These are phyloP conservation scores for Aureobasidium sp. DNA, from an alignment of 2,329 filamentous ascomycete genomes.

Conservation along the genomic window DNA sequence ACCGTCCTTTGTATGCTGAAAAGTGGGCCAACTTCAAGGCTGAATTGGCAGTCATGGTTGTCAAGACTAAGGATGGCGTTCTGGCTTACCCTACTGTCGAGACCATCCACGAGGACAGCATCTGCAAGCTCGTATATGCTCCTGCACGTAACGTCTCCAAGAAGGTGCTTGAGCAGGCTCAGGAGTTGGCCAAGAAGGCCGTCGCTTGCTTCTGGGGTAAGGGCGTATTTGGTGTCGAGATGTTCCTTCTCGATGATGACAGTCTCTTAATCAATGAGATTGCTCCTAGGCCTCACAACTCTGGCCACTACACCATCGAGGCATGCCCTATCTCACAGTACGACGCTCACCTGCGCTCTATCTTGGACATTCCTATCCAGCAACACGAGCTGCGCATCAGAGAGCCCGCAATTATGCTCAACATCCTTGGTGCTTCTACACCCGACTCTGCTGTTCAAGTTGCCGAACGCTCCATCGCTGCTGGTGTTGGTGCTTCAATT, in stretches of 20 bases:
- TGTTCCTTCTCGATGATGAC: conserved; percentile 75
- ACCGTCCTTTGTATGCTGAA: conserved; percentile 75
- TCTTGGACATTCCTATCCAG: conserved; percentile 59
- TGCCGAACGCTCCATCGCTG: conserved; percentile 49
- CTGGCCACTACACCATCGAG: conserved; percentile 92
- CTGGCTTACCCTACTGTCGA: conserved; percentile 85
- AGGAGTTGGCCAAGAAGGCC: conserved; percentile 70
- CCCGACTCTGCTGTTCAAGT: conserved; percentile 57
- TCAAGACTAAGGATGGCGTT: conserved; percentile 71
- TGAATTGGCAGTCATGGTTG: conserved; percentile 90
- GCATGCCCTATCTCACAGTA: conserved; percentile 85
- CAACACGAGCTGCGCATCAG: conserved; percentile 48
- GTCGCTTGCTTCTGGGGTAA: conserved; percentile 76
- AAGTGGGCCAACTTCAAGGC: conserved; percentile 79
- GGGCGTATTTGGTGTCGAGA: conserved; percentile 92
- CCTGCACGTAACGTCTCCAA: conserved; percentile 67
- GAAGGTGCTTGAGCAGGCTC: conserved; percentile 56
- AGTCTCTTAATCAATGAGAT: conserved; percentile 78
- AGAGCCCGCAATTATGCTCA: conserved; percentile 66
- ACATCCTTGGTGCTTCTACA: conserved; percentile 65
- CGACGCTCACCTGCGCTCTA: conserved; percentile 79
- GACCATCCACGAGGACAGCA: conserved; percentile 89
- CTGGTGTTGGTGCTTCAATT: conserved; percentile 52
- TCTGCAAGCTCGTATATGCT: conserved; percentile 87
- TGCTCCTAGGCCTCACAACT: conserved; percentile 79